A percentile compares a stretch with the other conserved stretches of the same genome.
Evolutionary conservation across 1,284 basidiomycete species (phyloP).

Genomic region (Ceratorhiza oryzae-sativae): DNA sequence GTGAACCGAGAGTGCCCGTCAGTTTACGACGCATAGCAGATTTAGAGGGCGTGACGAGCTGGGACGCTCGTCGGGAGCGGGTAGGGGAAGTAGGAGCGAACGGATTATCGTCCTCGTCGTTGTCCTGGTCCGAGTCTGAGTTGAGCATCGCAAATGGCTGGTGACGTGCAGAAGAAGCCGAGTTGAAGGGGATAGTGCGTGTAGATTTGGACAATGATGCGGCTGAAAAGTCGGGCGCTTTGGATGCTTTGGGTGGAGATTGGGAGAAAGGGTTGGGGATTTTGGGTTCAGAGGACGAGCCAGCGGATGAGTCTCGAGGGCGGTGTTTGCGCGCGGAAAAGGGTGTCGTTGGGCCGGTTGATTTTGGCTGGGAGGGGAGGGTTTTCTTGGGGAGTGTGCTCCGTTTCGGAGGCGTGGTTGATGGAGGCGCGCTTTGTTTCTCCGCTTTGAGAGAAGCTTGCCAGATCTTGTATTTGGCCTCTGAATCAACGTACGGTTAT

Average conservation of each 20-base stretch:
- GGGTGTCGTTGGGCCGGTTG: constrained; percentile 5
- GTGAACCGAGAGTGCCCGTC: neutral
- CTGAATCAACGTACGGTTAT: constrained; percentile 6
- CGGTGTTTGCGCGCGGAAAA: constrained; percentile 30
- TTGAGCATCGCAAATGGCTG: neutral
- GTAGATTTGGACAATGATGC: constrained; percentile 24
- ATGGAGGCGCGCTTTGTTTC: neutral
- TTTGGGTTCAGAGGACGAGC: constrained; percentile 23
- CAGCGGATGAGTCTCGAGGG: neutral
- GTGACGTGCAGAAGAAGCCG: neutral
- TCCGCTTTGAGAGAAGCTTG: constrained; percentile 37
- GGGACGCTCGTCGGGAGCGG: constrained; percentile 5
- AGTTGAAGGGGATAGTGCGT: constrained; percentile 28
- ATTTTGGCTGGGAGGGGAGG: constrained; percentile 1
- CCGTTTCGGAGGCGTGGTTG: no score
- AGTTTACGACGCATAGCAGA: constrained; percentile 3
- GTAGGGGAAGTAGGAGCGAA: constrained; percentile 19
- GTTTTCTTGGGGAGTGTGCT: neutral
- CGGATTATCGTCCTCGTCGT: constrained; percentile 21
- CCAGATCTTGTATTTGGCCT: constrained; percentile 43
- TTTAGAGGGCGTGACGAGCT: constrained; percentile 12
- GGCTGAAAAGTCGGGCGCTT: constrained; percentile 2
- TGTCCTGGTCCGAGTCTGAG: constrained; percentile 3
- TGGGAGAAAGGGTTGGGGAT: constrained; percentile 27
- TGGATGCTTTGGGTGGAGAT: constrained; percentile 12